Base-by-base conservation (phyloP, 1,284 basidiomycete species). In the Meira miltonrushii region DNA sequence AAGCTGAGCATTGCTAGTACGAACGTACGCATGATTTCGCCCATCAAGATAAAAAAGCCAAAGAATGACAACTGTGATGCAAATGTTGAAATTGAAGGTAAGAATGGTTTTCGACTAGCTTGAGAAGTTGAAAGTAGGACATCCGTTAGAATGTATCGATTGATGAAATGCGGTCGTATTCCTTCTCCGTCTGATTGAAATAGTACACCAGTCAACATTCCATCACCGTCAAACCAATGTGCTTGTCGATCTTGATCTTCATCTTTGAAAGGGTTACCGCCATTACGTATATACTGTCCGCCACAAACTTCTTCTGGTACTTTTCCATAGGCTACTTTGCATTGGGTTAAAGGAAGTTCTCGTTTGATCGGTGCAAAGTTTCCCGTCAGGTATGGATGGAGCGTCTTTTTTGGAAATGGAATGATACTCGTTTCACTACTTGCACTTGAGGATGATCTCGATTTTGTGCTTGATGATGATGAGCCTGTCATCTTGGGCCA, bases 171-270 rank as follows among this genome's bases (percentile, higher is more conserved):
- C 1, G 79, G 78, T 10, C 65, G 62, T 19, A 71, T 65, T n/a
- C 38, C 33, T 15, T 60, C 60, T 11, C 56, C 39, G 0, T 62
- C 64, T 25, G 57, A 52, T 1, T 74, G 69, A 62, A 83, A 82
- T 54, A 77, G 75, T 12, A 83, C 82, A 12, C 81, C 82, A 51
- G 79, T 77, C 0, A 83, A 72, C 82, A 82, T 82, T 17, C 82
- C 72, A 39, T 74, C 62, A 58, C 72, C 58, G 68, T 78, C 54
- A 72, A 79, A 69, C 79, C 77, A 64, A 74, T 69, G 76, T 11
- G 59, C 74, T 55, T 75, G 75, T 53, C 69, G 66, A 46, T 65
- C 68, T 37, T 44, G 56, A 52, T 63, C 68, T 54, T 58, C 65
- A 51, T 60, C 62, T 49, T 64, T 69, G 37, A 62, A 71, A 0